A percentile compares a stretch with the other conserved stretches of the same genome.
Conservation (phyloP, 192 early-diverging fungal genomes). For the Allomyces javanicus region DNA sequence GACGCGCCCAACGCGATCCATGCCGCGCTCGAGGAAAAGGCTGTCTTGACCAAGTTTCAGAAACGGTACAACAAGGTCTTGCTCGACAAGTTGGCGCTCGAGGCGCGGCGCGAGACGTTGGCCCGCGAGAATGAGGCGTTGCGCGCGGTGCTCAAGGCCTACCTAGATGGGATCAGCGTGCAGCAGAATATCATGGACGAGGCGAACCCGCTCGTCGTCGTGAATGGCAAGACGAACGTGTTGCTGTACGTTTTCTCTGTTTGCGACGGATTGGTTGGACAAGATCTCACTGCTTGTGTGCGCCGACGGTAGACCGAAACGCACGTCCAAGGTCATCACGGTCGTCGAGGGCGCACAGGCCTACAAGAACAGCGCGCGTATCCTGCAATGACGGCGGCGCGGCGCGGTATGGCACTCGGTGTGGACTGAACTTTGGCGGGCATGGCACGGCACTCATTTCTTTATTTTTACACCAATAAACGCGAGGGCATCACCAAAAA, state of each 20-base stretch:
- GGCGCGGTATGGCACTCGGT: too few species aligned
- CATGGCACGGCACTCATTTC: too few species aligned
- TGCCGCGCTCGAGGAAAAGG: neutral
- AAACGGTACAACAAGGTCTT: conserved; percentile 35
- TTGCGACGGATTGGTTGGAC: neutral
- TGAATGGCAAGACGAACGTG: conserved; percentile 21
- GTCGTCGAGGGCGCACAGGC: neutral
- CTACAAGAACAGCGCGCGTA: neutral
- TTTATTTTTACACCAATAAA: too few species aligned
- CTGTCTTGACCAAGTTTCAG: conserved; percentile 30
- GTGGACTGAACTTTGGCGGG: too few species aligned
- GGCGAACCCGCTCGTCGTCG: conserved; percentile 33
- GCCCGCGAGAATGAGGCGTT: conserved; percentile 30
- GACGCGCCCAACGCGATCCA: neutral
- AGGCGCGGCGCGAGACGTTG: conserved; percentile 18
- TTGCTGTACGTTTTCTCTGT: neutral
- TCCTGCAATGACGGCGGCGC: too few species aligned
- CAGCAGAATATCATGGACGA: conserved; percentile 24
- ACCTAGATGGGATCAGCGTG: conserved; percentile 36
- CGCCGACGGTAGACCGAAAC: neutral
- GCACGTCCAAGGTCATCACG: neutral
- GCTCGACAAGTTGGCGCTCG: conserved; percentile 26
- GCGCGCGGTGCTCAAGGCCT: conserved; percentile 29
- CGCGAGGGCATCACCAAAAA: too few species aligned
- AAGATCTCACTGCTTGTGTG: neutral